Evolutionary conservation across 1,284 basidiomycete genomes (phyloP).

Genomic region (Apiotrichum mycotoxinovorans): DNA sequence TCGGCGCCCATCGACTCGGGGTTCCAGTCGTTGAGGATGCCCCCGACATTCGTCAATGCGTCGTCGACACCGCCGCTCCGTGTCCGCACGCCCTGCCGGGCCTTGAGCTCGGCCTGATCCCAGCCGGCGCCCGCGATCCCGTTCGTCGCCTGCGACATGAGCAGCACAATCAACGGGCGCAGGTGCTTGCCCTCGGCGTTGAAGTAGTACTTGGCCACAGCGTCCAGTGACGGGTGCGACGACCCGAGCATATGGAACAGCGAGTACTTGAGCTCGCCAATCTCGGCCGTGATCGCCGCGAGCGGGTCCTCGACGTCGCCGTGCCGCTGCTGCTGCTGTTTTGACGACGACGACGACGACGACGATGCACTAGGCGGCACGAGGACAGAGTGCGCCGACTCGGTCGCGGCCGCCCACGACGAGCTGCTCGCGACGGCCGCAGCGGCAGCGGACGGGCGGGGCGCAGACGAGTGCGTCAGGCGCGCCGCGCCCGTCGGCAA

Average conservation of each 20-base stretch:
- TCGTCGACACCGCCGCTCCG: slow-evolving; percentile 39
- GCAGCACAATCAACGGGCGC: slow-evolving; percentile 81
- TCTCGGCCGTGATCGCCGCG: slow-evolving; percentile 62
- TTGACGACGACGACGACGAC: neutral
- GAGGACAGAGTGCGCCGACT: slow-evolving; percentile 42
- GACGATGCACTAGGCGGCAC: slow-evolving; percentile 21
- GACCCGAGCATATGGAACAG: slow-evolving; percentile 79
- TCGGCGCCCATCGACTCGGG: slow-evolving; percentile 46
- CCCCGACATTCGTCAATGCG: slow-evolving; percentile 42
- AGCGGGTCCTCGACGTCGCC: slow-evolving; percentile 33
- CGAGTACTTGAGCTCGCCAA: slow-evolving; percentile 68
- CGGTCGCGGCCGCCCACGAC: slow-evolving; percentile 47
- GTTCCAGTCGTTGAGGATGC: slow-evolving; percentile 52
- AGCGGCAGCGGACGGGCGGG: slow-evolving; percentile 9
- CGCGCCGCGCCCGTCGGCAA: neutral
- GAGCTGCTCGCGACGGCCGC: slow-evolving; percentile 10
- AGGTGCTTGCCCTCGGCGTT: slow-evolving; percentile 77
- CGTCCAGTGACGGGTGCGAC: slow-evolving; percentile 79
- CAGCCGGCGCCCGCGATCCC: slow-evolving; percentile 56
- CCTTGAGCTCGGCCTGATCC: slow-evolving; percentile 12
- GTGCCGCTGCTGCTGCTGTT: neutral
- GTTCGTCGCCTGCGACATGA: slow-evolving; percentile 89
- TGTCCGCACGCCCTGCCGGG: slow-evolving; percentile 1
- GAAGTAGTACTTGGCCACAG: slow-evolving; percentile 92
- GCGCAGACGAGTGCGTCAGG: slow-evolving; percentile 14